Evolutionary conservation across 2,329 filamentous ascomycete genomes (phyloP), one percentile per base, ranked within the genome.

Genomic region (Neonectria sp.): DNA sequence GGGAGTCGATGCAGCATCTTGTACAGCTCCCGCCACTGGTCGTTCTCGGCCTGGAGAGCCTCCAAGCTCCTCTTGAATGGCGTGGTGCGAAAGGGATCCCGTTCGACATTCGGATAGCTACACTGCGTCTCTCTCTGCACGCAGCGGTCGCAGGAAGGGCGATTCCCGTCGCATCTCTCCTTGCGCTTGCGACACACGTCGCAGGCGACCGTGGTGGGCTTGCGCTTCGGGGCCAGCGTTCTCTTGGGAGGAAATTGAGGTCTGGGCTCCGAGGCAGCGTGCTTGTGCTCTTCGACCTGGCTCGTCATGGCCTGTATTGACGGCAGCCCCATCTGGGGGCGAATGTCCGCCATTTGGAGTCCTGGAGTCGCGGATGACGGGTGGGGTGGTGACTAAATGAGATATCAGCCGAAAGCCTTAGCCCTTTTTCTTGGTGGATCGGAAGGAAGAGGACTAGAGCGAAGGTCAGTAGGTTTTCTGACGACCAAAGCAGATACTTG

Each of bases 11-110:
- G 6, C 61, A 37, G n/a, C 37, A 40, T 2, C 15, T 6, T 5
- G 37, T 68, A 69, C 31, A 72, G 60, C 35, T 69, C 63, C 7
- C 64, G 66, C 59, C 68, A 61, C 21, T 65, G 70, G 13, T 65
- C 53, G n/a, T 71, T 71, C 48, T 72, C 66, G 17, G n/a, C 53
- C 48, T 62, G 46, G 6, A 71, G 67, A 15, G 65, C 43, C 6
- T 58, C 58, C 21, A 51, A 7, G 13, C 46, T 52, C 15, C 13
- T 43, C 35, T 52, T 37, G 3, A 59, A 24, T 2, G 33, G 53
- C 12, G 55, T 27, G 55, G 21, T 27, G 27, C 55, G 55, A 17
- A 40, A 17, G 6, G 17, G 24, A 5, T 60, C 46, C 31, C 33
- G 46, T 1, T 33, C 49, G n/a, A 45, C 37, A 33, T 31, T 13